These are phyloP conservation scores for Cucumis hystrix DNA, from an alignment of 306 rosid species.

Conservation along the genomic window DNA sequence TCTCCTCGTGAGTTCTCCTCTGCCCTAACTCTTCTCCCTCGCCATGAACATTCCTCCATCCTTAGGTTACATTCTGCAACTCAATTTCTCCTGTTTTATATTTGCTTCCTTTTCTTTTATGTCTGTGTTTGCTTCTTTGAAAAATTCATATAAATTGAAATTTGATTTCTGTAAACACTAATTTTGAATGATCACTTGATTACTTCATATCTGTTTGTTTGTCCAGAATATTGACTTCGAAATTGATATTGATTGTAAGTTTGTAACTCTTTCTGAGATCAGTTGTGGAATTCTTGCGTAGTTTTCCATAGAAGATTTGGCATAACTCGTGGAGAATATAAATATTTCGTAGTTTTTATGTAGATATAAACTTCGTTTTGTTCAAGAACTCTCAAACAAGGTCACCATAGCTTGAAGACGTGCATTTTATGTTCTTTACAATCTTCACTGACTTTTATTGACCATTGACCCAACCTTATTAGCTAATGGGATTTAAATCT, in stretches of 20 bases:
- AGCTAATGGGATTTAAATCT: neutral
- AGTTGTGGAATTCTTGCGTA: neutral
- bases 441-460: neutral
- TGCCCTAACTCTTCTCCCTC: slow-evolving; percentile 53
- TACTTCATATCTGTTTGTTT: neutral
- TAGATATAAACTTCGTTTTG: neutral
- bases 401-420: neutral
- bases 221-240: neutral
- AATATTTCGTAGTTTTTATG: neutral
- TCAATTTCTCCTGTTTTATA: neutral
- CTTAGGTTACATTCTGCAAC: slow-evolving; percentile 28
- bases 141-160: neutral
- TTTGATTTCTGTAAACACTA: neutral
- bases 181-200: neutral
- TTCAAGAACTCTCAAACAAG: too few relatives aligned
- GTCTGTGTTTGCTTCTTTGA: neutral
- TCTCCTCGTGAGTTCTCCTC: slow-evolving; percentile 32
- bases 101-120: neutral
- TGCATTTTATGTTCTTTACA: neutral
- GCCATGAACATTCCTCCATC: slow-evolving; percentile 30
- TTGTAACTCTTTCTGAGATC: neutral
- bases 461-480: neutral
- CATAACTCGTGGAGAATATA: neutral
- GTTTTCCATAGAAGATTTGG: neutral
- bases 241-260: neutral